These are phyloP conservation scores for Punctularia strigosozonata DNA, from an alignment of 768 basidiomycete genomes.

Conservation along the genomic window DNA sequence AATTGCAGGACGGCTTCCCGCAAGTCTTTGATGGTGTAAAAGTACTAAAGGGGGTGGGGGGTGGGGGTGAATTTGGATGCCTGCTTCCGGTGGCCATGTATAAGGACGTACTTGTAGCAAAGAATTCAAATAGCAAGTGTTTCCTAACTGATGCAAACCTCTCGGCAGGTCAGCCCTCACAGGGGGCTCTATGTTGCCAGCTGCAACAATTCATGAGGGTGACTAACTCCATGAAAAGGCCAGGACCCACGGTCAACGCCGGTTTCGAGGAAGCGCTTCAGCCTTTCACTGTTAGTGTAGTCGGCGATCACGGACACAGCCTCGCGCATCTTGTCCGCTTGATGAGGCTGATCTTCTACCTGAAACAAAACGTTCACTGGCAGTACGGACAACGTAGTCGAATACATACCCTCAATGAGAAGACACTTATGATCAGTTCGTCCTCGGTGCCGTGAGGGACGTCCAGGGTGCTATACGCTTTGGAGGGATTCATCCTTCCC, in stretches of 20 bases:
- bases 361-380: slow-evolving; percentile 16
- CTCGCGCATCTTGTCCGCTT: slow-evolving; percentile 58
- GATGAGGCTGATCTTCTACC: slow-evolving; percentile 63
- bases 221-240: background rate
- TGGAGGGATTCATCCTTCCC: slow-evolving; percentile 65
- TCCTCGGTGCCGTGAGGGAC: slow-evolving; percentile 66
- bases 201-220: slow-evolving; percentile 20
- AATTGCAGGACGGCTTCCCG: slow-evolving; percentile 61
- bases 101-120: slow-evolving; percentile 43
- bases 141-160: slow-evolving; percentile 81
- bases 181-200: slow-evolving; percentile 47
- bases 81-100: too few species aligned
- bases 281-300: slow-evolving; percentile 55
- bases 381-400: slow-evolving; percentile 2
- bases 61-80: background rate
- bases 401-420: slow-evolving; percentile 50
- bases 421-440: slow-evolving; percentile 65
- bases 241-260: slow-evolving; percentile 62
- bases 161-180: slow-evolving; percentile 62
- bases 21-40: slow-evolving; percentile 90
- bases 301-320: slow-evolving; percentile 69
- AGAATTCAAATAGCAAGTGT: slow-evolving; percentile 82
- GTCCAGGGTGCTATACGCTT: slow-evolving; percentile 63
- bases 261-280: slow-evolving; percentile 52
- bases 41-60: slow-evolving; percentile 46